Base-by-base conservation (phyloP, 129 eudicot genomes). In the Cynara cardunculus region DNA sequence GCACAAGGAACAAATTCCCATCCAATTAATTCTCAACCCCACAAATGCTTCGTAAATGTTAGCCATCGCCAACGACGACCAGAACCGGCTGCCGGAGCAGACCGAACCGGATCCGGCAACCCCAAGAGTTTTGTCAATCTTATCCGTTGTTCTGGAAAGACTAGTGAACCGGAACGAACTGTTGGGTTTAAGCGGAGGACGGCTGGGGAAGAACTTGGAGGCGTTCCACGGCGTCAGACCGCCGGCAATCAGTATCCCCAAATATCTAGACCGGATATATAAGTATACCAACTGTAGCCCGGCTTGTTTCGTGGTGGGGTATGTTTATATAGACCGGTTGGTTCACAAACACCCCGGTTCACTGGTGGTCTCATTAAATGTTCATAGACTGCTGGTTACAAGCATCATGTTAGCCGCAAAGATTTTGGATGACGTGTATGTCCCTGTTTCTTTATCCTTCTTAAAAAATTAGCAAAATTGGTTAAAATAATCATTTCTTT, bases 231-330 rank as follows among this genome's bases (percentile, higher is more conserved):
- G 98, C 8, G 90, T 85, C 12, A 81, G 97, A 75, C 82, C 96
- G 66, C 98, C 98, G 19, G 87, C 86, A 13, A 94, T 94, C 2
- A 91, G 94, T 10, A 85, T 94, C 41, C 86, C 86, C 3, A 94
- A 94, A 82, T 94, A 94, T 59, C 80, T 94, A 81, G 96, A 94
- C 84, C 89, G 98, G 73, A 86, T 94, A 46, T 94, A 90, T 82
- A 94, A 90, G 87, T 94, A 92, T 77, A 92, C 98, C 0, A 82
- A 88, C 39, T 94, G 98, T 71, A 94, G 97, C 74, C 98, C 98
- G 6, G 89, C 98, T 44, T 94, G 98, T 81, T 94, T 94, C 56
- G 98, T 94, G 87, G 94, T 92, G 25, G 98, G 96, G 22, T 94
- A 87, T 77, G 89, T 94, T 34, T 94, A 94, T 35, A 90, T 94